Evolutionary conservation across 2,329 filamentous ascomycete species (phyloP), one percentile per base, ranked within the genome.

Genomic region (Pezicula carpinea): DNA sequence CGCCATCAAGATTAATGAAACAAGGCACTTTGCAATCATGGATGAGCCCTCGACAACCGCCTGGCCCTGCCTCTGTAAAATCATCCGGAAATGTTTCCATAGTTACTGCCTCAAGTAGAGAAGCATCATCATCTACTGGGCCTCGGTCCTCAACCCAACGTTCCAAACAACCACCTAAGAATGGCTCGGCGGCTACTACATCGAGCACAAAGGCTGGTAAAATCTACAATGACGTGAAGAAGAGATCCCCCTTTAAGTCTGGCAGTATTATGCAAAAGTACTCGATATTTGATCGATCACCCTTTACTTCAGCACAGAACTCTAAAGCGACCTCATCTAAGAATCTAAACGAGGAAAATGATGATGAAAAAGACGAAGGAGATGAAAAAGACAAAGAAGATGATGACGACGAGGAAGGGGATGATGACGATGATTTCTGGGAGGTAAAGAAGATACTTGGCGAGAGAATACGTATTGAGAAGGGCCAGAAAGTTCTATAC

Each of bases 371-470:
- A 13, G 18, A 48, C 34, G 35, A 39, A 3, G 13, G 42, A 23
- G 47, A 44, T 13, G 34, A 40, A 26, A 35, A 43, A 46, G 23
- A 42, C 19, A 43, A 48, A 23, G 17, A 46, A 17, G 44, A 44
- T 6, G 36, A 51, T 6, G 45, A 46, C 4, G 43, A 47, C 43
- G 33, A 42, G 23, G 10, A 17, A 31, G 46, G 33, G 2, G 33
- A 48, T 10, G 44, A 41, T 11, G 39, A 49, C 21, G 35, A 50
- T n/a, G 32, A 46, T 17, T 48, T 51, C 35, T 56, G 48, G 35
- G 51, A 58, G 35, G 48, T 59, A 14, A 50, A 59, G 5, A 36
- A 23, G 11, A 59, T 63, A 21, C 26, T 59, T 3, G 46, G 49
- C 7, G 50, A 60, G 19, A 41, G 49, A 26, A 43, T 44, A 19